Conservation (phyloP, 106 monocot genomes). For the Posidonia australis region DNA sequence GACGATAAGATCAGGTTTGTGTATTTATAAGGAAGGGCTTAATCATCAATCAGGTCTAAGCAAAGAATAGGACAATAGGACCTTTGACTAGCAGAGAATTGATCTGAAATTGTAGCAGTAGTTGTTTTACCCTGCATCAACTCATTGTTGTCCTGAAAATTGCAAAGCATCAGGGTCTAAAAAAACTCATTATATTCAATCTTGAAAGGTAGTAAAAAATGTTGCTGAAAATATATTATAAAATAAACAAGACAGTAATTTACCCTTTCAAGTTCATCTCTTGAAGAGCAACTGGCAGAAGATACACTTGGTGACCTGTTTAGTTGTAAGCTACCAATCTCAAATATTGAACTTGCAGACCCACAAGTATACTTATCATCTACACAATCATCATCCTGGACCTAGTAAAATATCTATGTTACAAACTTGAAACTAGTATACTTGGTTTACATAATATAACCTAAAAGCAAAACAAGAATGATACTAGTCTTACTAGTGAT, state of each 20-base stretch:
- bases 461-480: background rate
- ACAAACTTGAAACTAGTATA: background rate
- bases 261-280: slow-evolving; percentile 24
- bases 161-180: background rate
- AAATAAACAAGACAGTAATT: too few species aligned
- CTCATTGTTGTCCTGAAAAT: slow-evolving; percentile 32
- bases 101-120: slow-evolving; percentile 16
- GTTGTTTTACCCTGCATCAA: slow-evolving; percentile 12
- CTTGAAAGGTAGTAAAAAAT: background rate
- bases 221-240: background rate
- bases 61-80: background rate
- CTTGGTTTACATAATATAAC: background rate
- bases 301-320: slow-evolving; percentile 11
- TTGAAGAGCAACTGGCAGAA: slow-evolving; percentile 17
- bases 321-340: slow-evolving; percentile 22
- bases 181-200: background rate
- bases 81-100: slow-evolving; percentile 20
- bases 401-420: background rate
- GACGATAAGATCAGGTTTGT: too few species aligned
- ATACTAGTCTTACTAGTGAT: slow-evolving; percentile 31
- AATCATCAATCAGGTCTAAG: background rate
- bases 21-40: background rate
- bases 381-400: slow-evolving; percentile 22
- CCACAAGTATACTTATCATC: slow-evolving; percentile 22
- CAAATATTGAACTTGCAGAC: slow-evolving; percentile 20